Base-by-base conservation (phyloP, 139 green algal genomes). In the Tetraselmis striata region DNA sequence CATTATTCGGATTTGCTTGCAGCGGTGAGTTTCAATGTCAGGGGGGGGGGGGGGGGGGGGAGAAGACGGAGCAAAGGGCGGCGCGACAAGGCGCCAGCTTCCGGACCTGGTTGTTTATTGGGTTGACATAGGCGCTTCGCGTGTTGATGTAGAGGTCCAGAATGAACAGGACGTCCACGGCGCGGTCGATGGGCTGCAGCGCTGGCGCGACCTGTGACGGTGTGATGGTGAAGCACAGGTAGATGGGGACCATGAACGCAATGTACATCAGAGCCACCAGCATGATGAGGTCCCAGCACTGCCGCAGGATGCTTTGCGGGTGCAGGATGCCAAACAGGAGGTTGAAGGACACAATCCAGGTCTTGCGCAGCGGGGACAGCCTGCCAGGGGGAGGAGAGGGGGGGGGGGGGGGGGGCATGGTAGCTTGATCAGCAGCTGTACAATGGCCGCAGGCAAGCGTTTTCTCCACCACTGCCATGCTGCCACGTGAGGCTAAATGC, bases 101-200 rank as follows among this genome's bases (percentile, higher is more conserved):
- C n/a, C n/a, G 75, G 11, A 67, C 45, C 45, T 67, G 45, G 45
- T 67, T 67, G 45, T 67, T 76, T 2, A 31, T 32, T 30, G 78
- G 59, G 80, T 76, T 67, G 5, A 78, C 32, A 26, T 83, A 84
- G 31, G 83, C 82, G 0, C 82, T 89, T 59, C 86, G 79, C 82
- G 91, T 89, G 81, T 92, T 92, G 28, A 92, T 75, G 77, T 82
- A 83, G 58, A 92, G 85, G 80, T 92, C 89, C 22, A 90, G 24
- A 0, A 83, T 22, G 31, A 92, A 92, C 29, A 75, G 84, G 0
- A 85, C 1, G 78, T 90, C 86, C 45, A 91, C 85, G n/a, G 81
- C 58, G n/a, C 11, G 5, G 75, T 78, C 75, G 23, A 78, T 25
- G 11, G 45, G 5, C 11, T 25, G 18, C 45, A 67, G 5, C 5